These are phyloP conservation scores for Penicillium expansum DNA, from an alignment of 2,329 filamentous ascomycete species.

Conservation along the genomic window DNA sequence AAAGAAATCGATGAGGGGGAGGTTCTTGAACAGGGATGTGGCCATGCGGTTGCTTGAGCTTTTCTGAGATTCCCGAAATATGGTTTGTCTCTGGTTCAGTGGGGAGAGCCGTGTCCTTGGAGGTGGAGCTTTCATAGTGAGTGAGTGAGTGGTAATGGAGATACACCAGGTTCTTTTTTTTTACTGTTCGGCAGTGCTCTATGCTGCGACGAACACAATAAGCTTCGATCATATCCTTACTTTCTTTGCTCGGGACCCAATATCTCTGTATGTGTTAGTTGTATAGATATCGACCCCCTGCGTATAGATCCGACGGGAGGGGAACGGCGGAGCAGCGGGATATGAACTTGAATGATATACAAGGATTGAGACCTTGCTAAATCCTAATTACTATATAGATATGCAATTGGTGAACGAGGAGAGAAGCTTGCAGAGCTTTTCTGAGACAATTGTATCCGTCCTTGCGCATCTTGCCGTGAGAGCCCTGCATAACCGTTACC, in stretches of 20 bases:
- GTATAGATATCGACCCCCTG: background rate
- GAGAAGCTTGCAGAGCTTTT: background rate
- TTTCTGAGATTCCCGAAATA: background rate
- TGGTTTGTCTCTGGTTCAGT: background rate
- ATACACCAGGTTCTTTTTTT: background rate
- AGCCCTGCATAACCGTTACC: constrained; percentile 3
- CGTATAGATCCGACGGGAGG: background rate
- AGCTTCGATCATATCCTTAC: background rate
- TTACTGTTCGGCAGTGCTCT: background rate
- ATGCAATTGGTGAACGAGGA: background rate
- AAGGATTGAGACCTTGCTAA: constrained; percentile 1
- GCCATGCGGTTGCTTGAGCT: constrained; percentile 13
- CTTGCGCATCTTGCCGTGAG: constrained; percentile 1
- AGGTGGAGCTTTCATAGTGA: background rate
- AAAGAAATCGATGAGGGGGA: constrained; percentile 37
- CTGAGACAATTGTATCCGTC: constrained; percentile 4
- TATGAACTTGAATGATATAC: background rate
- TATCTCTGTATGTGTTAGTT: background rate
- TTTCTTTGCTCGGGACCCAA: background rate
- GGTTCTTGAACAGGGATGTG: constrained; percentile 20
- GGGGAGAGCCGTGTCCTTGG: background rate
- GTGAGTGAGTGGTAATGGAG: background rate
- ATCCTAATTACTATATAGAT: background rate
- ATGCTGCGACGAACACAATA: background rate
- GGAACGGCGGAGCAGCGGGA: background rate